These are phyloP conservation scores for Apophysomyces trapeziformis DNA, from an alignment of 371 early-diverging fungal genomes.

Conservation along the genomic window DNA sequence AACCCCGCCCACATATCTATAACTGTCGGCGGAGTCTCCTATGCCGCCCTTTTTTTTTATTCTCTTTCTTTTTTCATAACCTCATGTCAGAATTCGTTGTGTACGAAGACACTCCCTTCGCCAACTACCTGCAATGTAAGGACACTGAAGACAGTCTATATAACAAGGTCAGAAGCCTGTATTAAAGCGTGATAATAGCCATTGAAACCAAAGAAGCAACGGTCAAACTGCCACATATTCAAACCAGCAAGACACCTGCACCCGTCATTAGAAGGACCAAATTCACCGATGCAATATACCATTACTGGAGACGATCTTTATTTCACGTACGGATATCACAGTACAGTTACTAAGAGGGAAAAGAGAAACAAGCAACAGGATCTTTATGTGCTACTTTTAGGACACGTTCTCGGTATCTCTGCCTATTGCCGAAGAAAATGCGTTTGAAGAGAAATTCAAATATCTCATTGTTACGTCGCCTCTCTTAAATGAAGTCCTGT, in stretches of 20 bases:
- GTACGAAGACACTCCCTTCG: conserved; percentile 77
- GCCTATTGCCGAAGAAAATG: conserved; percentile 57
- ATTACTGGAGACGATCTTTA: conserved; percentile 43
- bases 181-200: conserved; percentile 26
- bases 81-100: conserved; percentile 68
- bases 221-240: conserved; percentile 36
- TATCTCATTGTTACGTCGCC: conserved; percentile 69
- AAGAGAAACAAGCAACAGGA: background rate
- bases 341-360: no score
- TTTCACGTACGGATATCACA: conserved; percentile 31
- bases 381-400: conserved; percentile 16
- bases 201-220: conserved; percentile 48
- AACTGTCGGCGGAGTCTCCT: background rate
- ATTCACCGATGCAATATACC: conserved; percentile 23
- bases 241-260: conserved; percentile 9
- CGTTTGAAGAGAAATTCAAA: conserved; percentile 71
- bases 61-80: conserved; percentile 13
- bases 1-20: no score
- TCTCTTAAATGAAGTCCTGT: conserved; percentile 54
- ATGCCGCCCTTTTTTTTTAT: conserved; percentile 10
- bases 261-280: conserved; percentile 10
- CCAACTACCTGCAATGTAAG: conserved; percentile 67
- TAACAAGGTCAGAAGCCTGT: background rate
- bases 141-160: background rate
- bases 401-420: conserved; percentile 46